Conservation (phyloP, 371 early-diverging fungal genomes). For the Globomyces sp. region DNA sequence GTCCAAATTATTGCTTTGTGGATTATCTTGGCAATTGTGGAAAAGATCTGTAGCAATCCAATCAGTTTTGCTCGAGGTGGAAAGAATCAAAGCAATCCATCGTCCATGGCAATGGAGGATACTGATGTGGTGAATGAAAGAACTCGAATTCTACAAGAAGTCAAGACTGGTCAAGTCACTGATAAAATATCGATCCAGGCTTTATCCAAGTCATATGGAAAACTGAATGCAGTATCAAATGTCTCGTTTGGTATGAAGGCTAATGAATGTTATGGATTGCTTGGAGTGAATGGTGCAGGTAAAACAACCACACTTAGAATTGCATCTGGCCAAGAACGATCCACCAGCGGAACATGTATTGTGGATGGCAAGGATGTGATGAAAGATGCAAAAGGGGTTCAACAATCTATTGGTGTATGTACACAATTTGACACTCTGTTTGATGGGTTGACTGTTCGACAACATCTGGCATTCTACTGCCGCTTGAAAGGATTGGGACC, state of each 20-base stretch:
- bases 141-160: constrained; percentile 16
- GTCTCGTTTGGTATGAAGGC: too few relatives aligned
- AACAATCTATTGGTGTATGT: constrained; percentile 3
- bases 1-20: too few relatives aligned
- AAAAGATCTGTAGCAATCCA: too few relatives aligned
- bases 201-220: too few relatives aligned
- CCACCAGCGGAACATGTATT: neutral
- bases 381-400: neutral
- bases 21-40: too few relatives aligned
- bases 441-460: neutral
- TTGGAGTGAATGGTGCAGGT: constrained; percentile 14
- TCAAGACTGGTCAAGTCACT: too few relatives aligned
- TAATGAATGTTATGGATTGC: constrained; percentile 15
- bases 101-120: constrained; percentile 15
- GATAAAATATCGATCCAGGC: too few relatives aligned
- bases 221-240: too few relatives aligned
- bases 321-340: neutral
- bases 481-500: constrained; percentile 3
- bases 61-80: too few relatives aligned
- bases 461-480: constrained; percentile 11
- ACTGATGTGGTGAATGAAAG: constrained; percentile 19
- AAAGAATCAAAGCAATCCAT: too few relatives aligned
- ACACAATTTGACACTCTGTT: constrained; percentile 10
- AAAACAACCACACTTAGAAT: constrained; percentile 8
- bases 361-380: constrained; percentile 7